phyloP scores from a whole-genome alignment of 1,284 basidiomycete genomes.

The Rhodotorula mucilaginosa region DNA sequence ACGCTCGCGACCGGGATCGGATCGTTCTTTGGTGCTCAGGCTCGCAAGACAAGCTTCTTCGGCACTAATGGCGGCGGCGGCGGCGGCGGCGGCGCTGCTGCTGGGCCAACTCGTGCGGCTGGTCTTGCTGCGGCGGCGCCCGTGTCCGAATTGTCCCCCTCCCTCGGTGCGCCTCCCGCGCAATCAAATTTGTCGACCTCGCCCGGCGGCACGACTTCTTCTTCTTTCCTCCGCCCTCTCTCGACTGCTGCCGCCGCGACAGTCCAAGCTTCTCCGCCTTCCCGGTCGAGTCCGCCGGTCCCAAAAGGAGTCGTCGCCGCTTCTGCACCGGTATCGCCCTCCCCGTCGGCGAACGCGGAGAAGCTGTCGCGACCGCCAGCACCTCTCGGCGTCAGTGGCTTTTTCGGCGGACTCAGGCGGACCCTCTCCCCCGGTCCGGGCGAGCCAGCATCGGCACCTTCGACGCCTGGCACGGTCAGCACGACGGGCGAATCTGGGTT shows the following conservation, averaged over 20 bases:
- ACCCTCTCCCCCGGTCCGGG: not conserved
- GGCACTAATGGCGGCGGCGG: not conserved
- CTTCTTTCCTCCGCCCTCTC: constrained; percentile 7
- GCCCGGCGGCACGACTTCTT: not conserved
- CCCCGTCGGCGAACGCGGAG: not conserved
- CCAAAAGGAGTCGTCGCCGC: not conserved
- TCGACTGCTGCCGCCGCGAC: constrained; percentile 16
- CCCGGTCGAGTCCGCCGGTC: not conserved
- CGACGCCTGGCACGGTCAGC: constrained; percentile 1
- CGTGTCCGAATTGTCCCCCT: no score
- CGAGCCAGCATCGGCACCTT: not conserved
- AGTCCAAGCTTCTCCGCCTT: not conserved
- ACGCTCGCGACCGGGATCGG: constrained; percentile 28
- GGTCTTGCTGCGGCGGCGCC: not conserved
- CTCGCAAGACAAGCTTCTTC: constrained; percentile 13
- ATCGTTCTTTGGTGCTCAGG: constrained; percentile 15
- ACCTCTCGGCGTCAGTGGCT: constrained; percentile 4
- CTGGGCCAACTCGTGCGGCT: not conserved
- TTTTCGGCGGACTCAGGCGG: constrained; percentile 24
- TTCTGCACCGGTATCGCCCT: not conserved
- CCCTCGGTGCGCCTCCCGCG: no score
- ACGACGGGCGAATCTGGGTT: not conserved
- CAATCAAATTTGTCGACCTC: not conserved
- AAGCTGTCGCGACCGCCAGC: not conserved
- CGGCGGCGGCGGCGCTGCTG: not conserved